phyloP scores from a whole-genome alignment of 78 protist species.

The Emiliania huxleyi region DNA sequence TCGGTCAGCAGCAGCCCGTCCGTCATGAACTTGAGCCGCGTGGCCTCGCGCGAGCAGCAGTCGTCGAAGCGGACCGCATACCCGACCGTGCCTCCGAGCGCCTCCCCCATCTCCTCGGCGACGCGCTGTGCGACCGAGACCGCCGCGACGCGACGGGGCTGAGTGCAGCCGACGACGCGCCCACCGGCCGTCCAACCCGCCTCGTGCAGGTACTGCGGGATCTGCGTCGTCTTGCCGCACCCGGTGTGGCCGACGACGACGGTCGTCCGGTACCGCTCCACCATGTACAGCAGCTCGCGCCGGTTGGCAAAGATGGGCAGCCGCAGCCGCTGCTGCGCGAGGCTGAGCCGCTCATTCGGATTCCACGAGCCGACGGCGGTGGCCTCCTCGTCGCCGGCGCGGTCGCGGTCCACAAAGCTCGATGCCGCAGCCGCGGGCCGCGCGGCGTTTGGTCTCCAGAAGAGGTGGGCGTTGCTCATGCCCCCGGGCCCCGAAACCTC shows the following conservation, averaged over 20 bases:
- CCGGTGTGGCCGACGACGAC: conserved; percentile 88
- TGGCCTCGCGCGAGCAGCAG: conserved; percentile 27
- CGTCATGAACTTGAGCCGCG: conserved; percentile 84
- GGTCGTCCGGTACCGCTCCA: conserved; percentile 43
- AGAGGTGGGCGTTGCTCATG: background rate
- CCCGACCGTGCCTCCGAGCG: conserved; percentile 64
- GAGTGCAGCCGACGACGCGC: conserved; percentile 86
- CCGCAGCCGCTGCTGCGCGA: conserved; percentile 29
- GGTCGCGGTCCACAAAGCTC: background rate
- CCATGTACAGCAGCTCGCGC: background rate
- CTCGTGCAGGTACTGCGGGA: conserved; percentile 69
- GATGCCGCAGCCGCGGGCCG: background rate
- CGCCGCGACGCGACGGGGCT: conserved; percentile 98
- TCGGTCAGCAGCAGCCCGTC: conserved; percentile 94
- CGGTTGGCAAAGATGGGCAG: background rate
- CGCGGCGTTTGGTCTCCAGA: conserved; percentile 32
- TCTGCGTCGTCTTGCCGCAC: conserved; percentile 94
- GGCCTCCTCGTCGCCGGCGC: background rate
- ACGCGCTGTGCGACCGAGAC: conserved; percentile 94
- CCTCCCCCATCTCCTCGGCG: conserved; percentile 77
- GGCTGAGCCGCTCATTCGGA: background rate
- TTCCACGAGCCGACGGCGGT: background rate
- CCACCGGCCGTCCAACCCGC: conserved; percentile 80
- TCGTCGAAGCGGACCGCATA: conserved; percentile 88
- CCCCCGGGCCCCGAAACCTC: no score